These are phyloP conservation scores for Hypoxylon sp. DNA, from an alignment of 2,329 filamentous ascomycete species.

Conservation along the genomic window DNA sequence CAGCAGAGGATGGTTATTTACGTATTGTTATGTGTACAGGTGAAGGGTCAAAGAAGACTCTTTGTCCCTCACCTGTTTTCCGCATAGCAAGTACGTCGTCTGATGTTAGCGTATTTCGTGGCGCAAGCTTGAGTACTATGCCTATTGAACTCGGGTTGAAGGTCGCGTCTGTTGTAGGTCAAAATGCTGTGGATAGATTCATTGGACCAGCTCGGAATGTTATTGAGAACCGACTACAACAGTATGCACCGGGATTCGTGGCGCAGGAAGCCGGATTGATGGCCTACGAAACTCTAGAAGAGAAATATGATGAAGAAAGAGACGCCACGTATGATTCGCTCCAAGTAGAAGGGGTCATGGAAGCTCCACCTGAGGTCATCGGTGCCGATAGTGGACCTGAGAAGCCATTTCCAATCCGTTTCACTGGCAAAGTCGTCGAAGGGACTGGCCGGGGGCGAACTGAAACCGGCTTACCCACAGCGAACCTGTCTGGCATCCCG, in stretches of 20 bases:
- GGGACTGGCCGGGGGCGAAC: constrained; percentile 59
- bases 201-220: constrained; percentile 58
- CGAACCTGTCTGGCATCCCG: constrained; percentile 66
- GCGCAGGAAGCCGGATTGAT: constrained; percentile 59
- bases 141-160: constrained; percentile 75
- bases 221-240: constrained; percentile 57
- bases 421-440: constrained; percentile 62
- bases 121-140: constrained; percentile 73
- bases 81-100: constrained; percentile 75
- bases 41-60: constrained; percentile 58
- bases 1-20: constrained; percentile 76
- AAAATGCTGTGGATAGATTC: constrained; percentile 60
- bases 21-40: constrained; percentile 73
- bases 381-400: constrained; percentile 66
- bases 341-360: constrained; percentile 51
- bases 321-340: constrained; percentile 56
- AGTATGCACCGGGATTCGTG: constrained; percentile 51
- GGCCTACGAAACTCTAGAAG: constrained; percentile 56
- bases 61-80: constrained; percentile 77
- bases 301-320: constrained; percentile 53
- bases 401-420: constrained; percentile 66
- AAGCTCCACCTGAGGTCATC: constrained; percentile 56
- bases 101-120: constrained; percentile 71
- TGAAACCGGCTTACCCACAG: constrained; percentile 64
- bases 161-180: constrained; percentile 65